A percentile compares a stretch with the other conserved stretches of the same genome.
Conservation (phyloP, 2,329 filamentous ascomycete species). For the Huntiella moniliformis region DNA sequence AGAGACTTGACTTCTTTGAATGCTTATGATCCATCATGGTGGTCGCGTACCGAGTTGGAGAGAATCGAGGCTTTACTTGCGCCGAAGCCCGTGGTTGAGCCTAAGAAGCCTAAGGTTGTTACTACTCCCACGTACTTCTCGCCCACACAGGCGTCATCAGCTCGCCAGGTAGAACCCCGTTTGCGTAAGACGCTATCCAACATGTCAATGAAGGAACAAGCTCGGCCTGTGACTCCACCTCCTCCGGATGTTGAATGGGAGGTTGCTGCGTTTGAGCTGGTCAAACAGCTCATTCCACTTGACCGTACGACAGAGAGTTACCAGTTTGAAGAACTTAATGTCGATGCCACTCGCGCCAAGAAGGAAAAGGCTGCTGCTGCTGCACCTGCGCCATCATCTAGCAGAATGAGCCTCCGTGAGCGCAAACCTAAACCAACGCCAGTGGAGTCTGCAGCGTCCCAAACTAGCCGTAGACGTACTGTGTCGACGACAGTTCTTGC, state of each 20-base stretch:
- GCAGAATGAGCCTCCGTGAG: slow-evolving; percentile 53
- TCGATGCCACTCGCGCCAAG: slow-evolving; percentile 42
- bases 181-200: slow-evolving; percentile 42
- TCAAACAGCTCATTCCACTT: slow-evolving; percentile 60
- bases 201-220: slow-evolving; percentile 18
- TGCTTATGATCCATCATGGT: slow-evolving; percentile 52
- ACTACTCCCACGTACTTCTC: slow-evolving; percentile 56
- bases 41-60: slow-evolving; percentile 46
- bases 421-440: slow-evolving; percentile 39
- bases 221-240: slow-evolving; percentile 41
- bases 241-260: slow-evolving; percentile 74
- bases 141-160: slow-evolving; percentile 71
- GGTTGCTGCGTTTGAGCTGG: slow-evolving; percentile 64
- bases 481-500: slow-evolving; percentile 21
- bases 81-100: slow-evolving; percentile 26
- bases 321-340: slow-evolving; percentile 59
- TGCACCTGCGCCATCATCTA: slow-evolving; percentile 17
- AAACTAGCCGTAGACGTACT: slow-evolving; percentile 39
- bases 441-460: slow-evolving; percentile 26
- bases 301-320: slow-evolving; percentile 59
- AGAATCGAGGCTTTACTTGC: slow-evolving; percentile 44
- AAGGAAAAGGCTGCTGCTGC: slow-evolving; percentile 38
- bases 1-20: slow-evolving; percentile 17
- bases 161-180: slow-evolving; percentile 55
- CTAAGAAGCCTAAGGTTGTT: slow-evolving; percentile 36